phyloP scores from a whole-genome alignment of 768 basidiomycete genomes.

The Pleurotus pulmonarius region DNA sequence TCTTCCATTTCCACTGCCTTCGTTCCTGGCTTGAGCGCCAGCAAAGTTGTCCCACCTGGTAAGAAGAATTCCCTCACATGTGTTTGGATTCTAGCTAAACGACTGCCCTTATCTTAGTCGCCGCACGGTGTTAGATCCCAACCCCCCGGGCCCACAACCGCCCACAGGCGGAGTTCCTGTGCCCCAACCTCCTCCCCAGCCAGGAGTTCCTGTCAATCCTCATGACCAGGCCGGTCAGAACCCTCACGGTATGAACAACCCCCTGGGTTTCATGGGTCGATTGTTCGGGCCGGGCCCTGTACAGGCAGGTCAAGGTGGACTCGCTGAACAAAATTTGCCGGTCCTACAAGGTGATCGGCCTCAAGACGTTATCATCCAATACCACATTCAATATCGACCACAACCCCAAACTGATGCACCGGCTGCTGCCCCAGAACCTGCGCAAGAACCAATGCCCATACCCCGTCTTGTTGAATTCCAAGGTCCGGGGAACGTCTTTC shows the following conservation, averaged over 20 bases:
- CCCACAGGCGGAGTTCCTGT: conserved; percentile 23
- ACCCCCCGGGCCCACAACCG: conserved; percentile 29
- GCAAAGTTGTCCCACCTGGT: conserved; percentile 99
- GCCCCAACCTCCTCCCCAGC: conserved; percentile 21
- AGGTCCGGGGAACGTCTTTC: conserved; percentile 64
- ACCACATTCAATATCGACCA: conserved; percentile 58
- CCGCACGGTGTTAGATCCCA: conserved; percentile 66
- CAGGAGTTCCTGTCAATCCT: conserved; percentile 24
- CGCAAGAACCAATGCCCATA: conserved; percentile 30
- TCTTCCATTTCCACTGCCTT: conserved; percentile 97
- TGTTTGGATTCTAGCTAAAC: conserved; percentile 10
- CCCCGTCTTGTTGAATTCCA: conserved; percentile 61
- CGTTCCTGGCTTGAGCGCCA: conserved; percentile 97
- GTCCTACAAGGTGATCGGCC: conserved; percentile 15
- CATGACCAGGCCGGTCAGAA: conserved; percentile 28
- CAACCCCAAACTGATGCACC: conserved; percentile 24
- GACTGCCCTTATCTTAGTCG: conserved; percentile 42
- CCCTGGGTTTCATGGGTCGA: conserved; percentile 51
- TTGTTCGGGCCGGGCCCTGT: conserved; percentile 43
- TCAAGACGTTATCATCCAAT: conserved; percentile 55
- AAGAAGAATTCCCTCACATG: conserved; percentile 1
- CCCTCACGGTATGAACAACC: conserved; percentile 38
- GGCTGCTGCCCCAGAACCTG: not conserved
- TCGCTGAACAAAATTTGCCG: conserved; percentile 17
- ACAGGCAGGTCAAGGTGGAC: conserved; percentile 17